phyloP scores from a whole-genome alignment of 306 rosid species.

The Leucaena leucocephala region DNA sequence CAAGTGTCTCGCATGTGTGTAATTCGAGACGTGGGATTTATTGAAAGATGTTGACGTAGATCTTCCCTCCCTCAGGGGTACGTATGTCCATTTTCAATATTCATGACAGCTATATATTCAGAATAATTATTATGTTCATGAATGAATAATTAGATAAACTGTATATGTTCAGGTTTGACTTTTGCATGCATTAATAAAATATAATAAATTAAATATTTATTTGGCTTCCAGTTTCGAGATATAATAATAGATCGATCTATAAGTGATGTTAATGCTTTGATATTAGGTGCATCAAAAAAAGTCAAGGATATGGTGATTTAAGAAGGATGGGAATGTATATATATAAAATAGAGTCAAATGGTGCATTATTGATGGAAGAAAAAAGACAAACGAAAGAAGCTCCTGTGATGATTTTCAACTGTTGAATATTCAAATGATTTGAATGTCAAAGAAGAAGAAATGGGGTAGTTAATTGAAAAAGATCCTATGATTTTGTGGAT shows the following conservation, averaged over 20 bases:
- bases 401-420: not conserved
- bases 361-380: not conserved
- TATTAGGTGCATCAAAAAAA: not conserved
- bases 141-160: not conserved
- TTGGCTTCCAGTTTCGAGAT: not conserved
- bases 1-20: slow-evolving; percentile 42
- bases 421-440: slow-evolving; percentile 31
- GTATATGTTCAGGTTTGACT: not conserved
- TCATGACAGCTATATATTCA: slow-evolving; percentile 35
- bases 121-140: not conserved
- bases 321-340: not conserved
- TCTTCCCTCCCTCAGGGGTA: too few relatives aligned
- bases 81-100: too few relatives aligned
- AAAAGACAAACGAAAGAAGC: not conserved
- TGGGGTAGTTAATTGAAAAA: not conserved
- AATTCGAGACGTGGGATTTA: slow-evolving; percentile 9
- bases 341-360: slow-evolving; percentile 10
- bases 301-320: not conserved
- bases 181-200: not conserved
- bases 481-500: not conserved
- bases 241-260: not conserved
- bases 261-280: not conserved
- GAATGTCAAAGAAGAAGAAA: slow-evolving; percentile 9
- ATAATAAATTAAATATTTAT: not conserved
- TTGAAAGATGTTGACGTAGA: slow-evolving; percentile 2